Percentiles rank a stretch among this genome's conserved stretches.
Conservation (phyloP, 306 rosid species). For the Prunus fruticosa region DNA sequence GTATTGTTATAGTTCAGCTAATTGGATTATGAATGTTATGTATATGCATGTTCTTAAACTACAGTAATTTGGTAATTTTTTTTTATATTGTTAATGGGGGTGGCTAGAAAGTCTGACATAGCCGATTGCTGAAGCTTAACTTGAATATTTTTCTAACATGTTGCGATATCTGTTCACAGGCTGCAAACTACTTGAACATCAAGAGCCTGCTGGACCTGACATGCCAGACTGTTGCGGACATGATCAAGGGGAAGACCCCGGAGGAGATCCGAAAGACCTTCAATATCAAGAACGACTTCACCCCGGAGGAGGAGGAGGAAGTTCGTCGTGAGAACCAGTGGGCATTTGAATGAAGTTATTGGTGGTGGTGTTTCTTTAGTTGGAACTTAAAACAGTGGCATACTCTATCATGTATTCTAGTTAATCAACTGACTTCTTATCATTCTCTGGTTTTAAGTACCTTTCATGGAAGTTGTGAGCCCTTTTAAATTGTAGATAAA, state of each 20-base stretch:
- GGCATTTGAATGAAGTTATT: conserved; percentile 60
- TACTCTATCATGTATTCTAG: conserved; percentile 21
- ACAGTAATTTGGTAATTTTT: background rate
- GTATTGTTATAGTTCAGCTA: background rate
- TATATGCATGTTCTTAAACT: background rate
- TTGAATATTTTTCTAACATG: background rate
- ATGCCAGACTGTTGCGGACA: conserved; percentile 75
- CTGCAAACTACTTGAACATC: conserved; percentile 81
- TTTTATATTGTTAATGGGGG: background rate
- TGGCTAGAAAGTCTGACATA: too few species aligned
- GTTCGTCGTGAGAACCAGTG: conserved; percentile 81
- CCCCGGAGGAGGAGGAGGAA: conserved; percentile 79
- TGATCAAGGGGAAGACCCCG: conserved; percentile 80
- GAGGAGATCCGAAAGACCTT: conserved; percentile 79
- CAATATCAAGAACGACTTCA: conserved; percentile 72
- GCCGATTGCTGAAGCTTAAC: background rate
- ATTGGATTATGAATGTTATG: background rate
- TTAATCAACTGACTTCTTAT: conserved; percentile 14
- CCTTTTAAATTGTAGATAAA: conserved; percentile 45
- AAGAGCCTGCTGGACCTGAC: conserved; percentile 73
- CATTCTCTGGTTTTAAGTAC: conserved; percentile 23
- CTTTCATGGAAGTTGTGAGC: conserved; percentile 14
- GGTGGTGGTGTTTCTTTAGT: conserved; percentile 3
- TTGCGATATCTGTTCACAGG: conserved; percentile 28
- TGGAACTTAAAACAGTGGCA: background rate